Percentiles rank a stretch among this genome's conserved stretches.
phyloP scores from a whole-genome alignment of 169 alveolate species.

The Cryptosporidium muris region DNA sequence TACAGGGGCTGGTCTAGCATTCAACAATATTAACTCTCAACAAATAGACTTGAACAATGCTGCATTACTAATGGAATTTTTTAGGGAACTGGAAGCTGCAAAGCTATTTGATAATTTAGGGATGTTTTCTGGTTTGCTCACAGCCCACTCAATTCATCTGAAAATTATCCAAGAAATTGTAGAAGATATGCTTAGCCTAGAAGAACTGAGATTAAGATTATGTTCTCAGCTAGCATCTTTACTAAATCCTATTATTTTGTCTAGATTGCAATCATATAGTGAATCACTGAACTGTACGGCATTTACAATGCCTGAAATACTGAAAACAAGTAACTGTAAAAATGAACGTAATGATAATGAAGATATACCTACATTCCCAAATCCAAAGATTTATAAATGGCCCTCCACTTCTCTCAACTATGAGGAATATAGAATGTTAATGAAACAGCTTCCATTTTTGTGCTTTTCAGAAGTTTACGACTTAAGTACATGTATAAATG shows the following conservation, averaged over 20 bases:
- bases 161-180: conserved; percentile 51
- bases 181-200: conserved; percentile 31
- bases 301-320: conserved; percentile 32
- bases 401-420: conserved; percentile 36
- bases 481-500: conserved; percentile 35
- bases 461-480: conserved; percentile 53
- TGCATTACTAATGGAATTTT: conserved; percentile 30
- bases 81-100: conserved; percentile 66
- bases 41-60: neutral
- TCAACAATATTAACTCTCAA: too few relatives aligned
- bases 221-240: conserved; percentile 63
- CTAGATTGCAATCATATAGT: conserved; percentile 33
- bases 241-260: conserved; percentile 51
- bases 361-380: conserved; percentile 7
- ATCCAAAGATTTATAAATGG: conserved; percentile 55
- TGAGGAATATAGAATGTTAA: conserved; percentile 35
- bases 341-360: neutral
- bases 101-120: conserved; percentile 52
- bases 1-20: too few relatives aligned
- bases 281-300: conserved; percentile 57
- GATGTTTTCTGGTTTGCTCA: conserved; percentile 42
- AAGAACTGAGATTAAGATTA: conserved; percentile 56
- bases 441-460: conserved; percentile 46
- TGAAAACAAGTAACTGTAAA: neutral
- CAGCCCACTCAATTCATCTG: conserved; percentile 57